These are phyloP conservation scores for Davidsoniella neocaledoniae DNA, from an alignment of 2,329 filamentous ascomycete species.

Conservation along the genomic window DNA sequence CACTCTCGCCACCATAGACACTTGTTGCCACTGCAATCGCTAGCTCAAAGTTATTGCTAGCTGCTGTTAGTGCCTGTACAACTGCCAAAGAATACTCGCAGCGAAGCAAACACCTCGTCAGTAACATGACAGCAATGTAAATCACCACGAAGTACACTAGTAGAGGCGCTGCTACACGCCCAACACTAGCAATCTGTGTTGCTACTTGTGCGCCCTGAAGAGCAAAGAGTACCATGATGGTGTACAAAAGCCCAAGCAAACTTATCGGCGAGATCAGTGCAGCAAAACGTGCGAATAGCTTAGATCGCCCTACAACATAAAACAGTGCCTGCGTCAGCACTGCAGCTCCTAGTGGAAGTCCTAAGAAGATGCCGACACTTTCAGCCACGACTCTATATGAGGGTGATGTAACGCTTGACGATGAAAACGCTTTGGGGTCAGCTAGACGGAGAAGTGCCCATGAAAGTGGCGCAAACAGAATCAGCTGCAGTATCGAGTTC, in stretches of 20 bases:
- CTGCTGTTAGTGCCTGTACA: slow-evolving; percentile 76
- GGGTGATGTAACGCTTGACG: slow-evolving; percentile 31
- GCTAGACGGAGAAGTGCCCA: slow-evolving; percentile 46
- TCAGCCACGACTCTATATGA: slow-evolving; percentile 53
- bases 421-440: neutral
- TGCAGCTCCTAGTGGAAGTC: slow-evolving; percentile 66
- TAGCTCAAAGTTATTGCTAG: slow-evolving; percentile 86
- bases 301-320: neutral
- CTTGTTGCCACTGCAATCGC: slow-evolving; percentile 79
- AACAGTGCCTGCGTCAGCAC: slow-evolving; percentile 44
- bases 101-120: slow-evolving; percentile 42
- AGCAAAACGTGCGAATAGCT: slow-evolving; percentile 50
- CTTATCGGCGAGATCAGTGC: slow-evolving; percentile 55
- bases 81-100: slow-evolving; percentile 54
- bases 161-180: slow-evolving; percentile 65
- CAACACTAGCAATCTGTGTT: slow-evolving; percentile 66
- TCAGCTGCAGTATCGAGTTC: slow-evolving; percentile 60
- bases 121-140: slow-evolving; percentile 51
- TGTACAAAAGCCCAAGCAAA: slow-evolving; percentile 70
- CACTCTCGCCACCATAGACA: slow-evolving; percentile 59
- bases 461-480: slow-evolving; percentile 53
- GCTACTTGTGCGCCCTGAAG: slow-evolving; percentile 64
- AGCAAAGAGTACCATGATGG: slow-evolving; percentile 72
- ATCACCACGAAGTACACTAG: slow-evolving; percentile 65
- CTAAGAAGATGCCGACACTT: slow-evolving; percentile 71